Conservation (phyloP, 768 basidiomycete genomes). For the Grammothele lineata region DNA sequence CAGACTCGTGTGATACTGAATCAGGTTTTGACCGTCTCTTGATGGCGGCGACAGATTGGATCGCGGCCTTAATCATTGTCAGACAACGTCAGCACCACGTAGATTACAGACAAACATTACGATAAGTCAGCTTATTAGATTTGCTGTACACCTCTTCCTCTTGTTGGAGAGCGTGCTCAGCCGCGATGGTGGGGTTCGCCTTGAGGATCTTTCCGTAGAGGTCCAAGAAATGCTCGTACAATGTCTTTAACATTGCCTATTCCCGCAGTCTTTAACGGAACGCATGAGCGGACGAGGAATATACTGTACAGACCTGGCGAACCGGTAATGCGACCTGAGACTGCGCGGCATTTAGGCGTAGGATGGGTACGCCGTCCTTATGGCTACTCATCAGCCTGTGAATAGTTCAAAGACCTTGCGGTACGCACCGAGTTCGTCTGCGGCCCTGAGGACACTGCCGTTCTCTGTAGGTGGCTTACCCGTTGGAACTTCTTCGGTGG, state of each 20-base stretch:
- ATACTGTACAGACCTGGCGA: constrained; percentile 75
- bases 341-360: constrained; percentile 60
- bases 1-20: constrained; percentile 58
- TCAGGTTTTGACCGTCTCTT: constrained; percentile 55
- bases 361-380: constrained; percentile 59
- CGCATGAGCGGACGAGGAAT: constrained; percentile 19
- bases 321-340: constrained; percentile 72
- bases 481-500: constrained; percentile 66
- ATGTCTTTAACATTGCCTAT: constrained; percentile 68
- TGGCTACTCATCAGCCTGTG: too few relatives aligned
- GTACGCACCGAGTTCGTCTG: constrained; percentile 26
- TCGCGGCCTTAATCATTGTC: constrained; percentile 39
- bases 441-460: constrained; percentile 40
- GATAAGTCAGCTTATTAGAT: constrained; percentile 76
- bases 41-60: constrained; percentile 45
- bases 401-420: constrained; percentile 4
- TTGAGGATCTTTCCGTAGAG: constrained; percentile 59
- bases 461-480: constrained; percentile 38
- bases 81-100: constrained; percentile 6
- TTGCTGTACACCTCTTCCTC: constrained; percentile 77
- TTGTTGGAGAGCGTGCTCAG: constrained; percentile 77
- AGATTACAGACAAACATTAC: constrained; percentile 51
- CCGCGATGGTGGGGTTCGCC: constrained; percentile 55
- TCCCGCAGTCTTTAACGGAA: neutral
- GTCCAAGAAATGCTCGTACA: constrained; percentile 68